Conservation (phyloP, 306 rosid species). For the Castanopsis chinensis region DNA sequence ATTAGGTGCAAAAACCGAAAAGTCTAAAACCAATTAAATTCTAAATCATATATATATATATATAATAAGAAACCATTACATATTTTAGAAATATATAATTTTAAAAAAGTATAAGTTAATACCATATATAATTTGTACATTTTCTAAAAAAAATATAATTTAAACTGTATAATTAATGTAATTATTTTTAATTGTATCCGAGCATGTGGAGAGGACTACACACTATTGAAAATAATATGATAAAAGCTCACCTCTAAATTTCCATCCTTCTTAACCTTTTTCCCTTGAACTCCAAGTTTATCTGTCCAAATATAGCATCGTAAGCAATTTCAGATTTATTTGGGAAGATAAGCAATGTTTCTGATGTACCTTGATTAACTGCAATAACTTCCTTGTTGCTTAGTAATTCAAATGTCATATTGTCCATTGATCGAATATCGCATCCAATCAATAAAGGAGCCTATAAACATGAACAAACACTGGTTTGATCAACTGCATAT, state of each 20-base stretch:
- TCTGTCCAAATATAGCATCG: conserved; percentile 32
- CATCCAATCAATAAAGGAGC: conserved; percentile 77
- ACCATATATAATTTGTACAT: too few relatives aligned
- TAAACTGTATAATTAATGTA: too few relatives aligned
- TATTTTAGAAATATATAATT: too few relatives aligned
- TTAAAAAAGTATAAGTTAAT: too few relatives aligned
- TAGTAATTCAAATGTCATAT: conserved; percentile 42
- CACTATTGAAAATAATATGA: neutral
- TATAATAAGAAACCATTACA: too few relatives aligned
- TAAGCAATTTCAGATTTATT: neutral
- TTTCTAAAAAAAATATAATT: too few relatives aligned
- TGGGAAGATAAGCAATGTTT: neutral
- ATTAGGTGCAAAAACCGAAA: too few relatives aligned
- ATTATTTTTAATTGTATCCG: too few relatives aligned
- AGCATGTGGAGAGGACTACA: too few relatives aligned
- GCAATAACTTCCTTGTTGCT: conserved; percentile 66
- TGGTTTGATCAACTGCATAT: neutral
- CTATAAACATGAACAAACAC: conserved; percentile 16
- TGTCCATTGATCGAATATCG: conserved; percentile 59
- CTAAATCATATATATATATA: too few relatives aligned
- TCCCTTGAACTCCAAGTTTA: conserved; percentile 67
- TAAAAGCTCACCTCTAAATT: conserved; percentile 56
- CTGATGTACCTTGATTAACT: conserved; percentile 62
- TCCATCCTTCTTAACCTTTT: conserved; percentile 43
- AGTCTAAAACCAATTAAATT: too few relatives aligned